Evolutionary conservation across 805 yeast species (phyloP), one percentile per base, ranked within the genome.

Genomic region (Metschnikowia noctiluminum): DNA sequence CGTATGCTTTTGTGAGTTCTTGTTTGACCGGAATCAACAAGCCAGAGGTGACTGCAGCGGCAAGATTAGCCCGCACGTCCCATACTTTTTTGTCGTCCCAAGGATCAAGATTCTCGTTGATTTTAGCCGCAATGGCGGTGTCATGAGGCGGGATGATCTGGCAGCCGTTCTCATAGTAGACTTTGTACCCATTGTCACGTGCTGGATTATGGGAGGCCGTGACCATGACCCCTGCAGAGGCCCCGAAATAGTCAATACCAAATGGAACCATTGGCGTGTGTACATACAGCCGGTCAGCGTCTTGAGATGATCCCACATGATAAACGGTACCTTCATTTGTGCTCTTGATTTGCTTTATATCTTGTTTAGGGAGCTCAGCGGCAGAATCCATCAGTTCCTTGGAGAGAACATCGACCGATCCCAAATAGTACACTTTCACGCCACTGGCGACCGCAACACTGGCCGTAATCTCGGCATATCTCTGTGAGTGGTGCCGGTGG

Each of bases 101-200:
- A 0, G 96, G 92, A 3, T 55, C 64, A 51, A 88, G 66, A 59
- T 88, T 87, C 12, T 69, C 59, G 27, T 78, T 71, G 38, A 92
- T 92, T 1, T 73, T 61, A 2, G 63, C 51, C 21, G 96, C 90
- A 53, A 92, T 92, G 1, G 77, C 82, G 2, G 60, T 58, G 61
- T 94, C 98, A 60, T 85, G 89, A 0, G 99, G 98, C 2, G 96
- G 91, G 40, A 92, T 89, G 54, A 92, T 94, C 65, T 94, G 98
- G 65, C 97, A 92, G 4, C 97, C 98, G 62, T 92, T 92, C 9
- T 76, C 71, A 81, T 94, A 89, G 70, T 94, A 92, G 0, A 92
- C 98, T 62, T 92, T 92, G 69, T 89, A 92, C 0, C 98, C 98
- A 61, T 91, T 91, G 62, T 90, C 97, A 63, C 79, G 71, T 32